phyloP scores from a whole-genome alignment of 75 land plant genomes.

The Pinus albicaulis region DNA sequence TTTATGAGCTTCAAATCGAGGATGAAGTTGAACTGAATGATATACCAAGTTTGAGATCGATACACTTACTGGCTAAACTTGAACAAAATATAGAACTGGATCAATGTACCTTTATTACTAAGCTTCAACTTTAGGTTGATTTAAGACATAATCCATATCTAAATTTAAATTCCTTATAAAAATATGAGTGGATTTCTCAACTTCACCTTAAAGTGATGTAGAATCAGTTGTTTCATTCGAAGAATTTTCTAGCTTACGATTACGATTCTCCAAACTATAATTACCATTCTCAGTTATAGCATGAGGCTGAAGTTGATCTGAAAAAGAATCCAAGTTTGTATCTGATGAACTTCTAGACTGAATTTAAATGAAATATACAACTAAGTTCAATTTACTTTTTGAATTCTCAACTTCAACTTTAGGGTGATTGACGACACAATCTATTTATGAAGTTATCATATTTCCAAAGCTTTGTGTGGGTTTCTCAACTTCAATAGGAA shows the following conservation, averaged over 20 bases:
- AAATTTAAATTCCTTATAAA: slow-evolving; percentile 3
- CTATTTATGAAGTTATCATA: too few species aligned
- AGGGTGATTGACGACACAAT: too few species aligned
- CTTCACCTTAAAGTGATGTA: background rate
- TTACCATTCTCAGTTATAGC: too few species aligned
- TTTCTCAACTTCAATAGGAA: too few species aligned
- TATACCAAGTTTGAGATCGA: background rate
- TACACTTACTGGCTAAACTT: background rate
- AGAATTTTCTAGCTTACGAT: background rate
- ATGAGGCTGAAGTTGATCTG: too few species aligned
- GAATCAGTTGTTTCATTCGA: background rate
- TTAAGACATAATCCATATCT: background rate
- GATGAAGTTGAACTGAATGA: background rate
- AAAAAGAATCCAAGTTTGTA: too few species aligned
- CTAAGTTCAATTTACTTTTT: too few species aligned
- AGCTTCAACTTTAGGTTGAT: slow-evolving; percentile 37
- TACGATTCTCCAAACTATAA: too few species aligned
- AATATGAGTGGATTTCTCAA: background rate
- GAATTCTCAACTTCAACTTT: too few species aligned
- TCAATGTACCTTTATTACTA: background rate
- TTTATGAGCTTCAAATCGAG: slow-evolving; percentile 2
- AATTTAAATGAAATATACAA: too few species aligned
- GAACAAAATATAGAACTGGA: background rate
- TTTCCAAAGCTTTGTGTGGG: too few species aligned
- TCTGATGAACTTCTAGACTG: too few species aligned